These are phyloP conservation scores for Trypanosoma congolense DNA, from an alignment of 208 protist species.

Conservation along the genomic window DNA sequence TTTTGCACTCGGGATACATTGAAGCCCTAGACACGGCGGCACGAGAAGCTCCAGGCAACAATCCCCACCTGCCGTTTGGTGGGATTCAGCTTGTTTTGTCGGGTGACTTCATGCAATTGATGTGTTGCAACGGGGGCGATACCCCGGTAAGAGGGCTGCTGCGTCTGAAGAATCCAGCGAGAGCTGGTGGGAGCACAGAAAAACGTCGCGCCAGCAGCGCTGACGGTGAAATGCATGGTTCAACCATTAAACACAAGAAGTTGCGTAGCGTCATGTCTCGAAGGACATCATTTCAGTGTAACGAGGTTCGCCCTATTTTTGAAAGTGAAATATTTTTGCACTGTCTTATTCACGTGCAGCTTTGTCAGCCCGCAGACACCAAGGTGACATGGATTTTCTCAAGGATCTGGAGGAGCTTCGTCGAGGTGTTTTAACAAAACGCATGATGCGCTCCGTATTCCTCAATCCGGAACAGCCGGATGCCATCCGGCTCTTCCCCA, in stretches of 20 bases:
- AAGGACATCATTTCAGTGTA: no score
- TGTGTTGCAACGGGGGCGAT: slow-evolving; percentile 2
- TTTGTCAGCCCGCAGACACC: slow-evolving; percentile 43
- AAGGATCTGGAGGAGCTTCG: slow-evolving; percentile 63
- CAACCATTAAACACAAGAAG: no score
- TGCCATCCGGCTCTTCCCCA: slow-evolving; percentile 73
- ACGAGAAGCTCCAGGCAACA: slow-evolving; percentile 22
- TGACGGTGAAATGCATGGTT: no score
- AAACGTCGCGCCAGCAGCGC: no score
- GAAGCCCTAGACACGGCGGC: slow-evolving; percentile 39
- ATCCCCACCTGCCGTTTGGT: slow-evolving; percentile 50
- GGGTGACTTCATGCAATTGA: slow-evolving; percentile 86
- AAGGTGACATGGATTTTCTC: slow-evolving; percentile 44
- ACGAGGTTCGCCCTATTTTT: slow-evolving; percentile 38
- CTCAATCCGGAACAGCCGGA: slow-evolving; percentile 42
- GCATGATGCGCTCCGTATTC: slow-evolving; percentile 52
- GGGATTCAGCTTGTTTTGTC: slow-evolving; percentile 81
- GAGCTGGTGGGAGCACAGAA: no score
- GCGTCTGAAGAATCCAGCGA: no score
- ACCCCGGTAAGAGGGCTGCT: not conserved
- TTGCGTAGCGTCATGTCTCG: no score
- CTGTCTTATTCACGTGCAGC: slow-evolving; percentile 58
- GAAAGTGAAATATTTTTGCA: slow-evolving; percentile 58
- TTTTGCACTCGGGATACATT: slow-evolving; percentile 54
- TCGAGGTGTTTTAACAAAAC: slow-evolving; percentile 47